A percentile compares a stretch with the other conserved stretches of the same genome.
phyloP scores from a whole-genome alignment of 2,329 filamentous ascomycete genomes.

The Arthrobotrys entomopaga region DNA sequence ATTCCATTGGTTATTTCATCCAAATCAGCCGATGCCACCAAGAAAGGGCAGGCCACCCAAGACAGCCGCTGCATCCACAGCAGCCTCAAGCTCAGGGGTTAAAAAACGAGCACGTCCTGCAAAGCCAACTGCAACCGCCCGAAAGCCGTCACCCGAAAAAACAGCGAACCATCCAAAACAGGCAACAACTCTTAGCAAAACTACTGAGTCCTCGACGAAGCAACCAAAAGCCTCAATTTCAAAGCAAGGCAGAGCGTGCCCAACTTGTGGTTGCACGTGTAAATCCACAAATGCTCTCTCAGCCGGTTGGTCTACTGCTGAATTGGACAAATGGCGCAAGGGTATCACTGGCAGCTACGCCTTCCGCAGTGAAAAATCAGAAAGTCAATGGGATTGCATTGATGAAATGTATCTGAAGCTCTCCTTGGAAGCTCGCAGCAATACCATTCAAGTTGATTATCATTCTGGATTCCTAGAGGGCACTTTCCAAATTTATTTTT shows the following conservation, averaged over 20 bases:
- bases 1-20: too few species aligned
- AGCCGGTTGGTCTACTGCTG: background rate
- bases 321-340: background rate
- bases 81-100: background rate
- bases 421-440: background rate
- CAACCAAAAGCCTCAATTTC: background rate
- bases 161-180: too few species aligned
- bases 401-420: constrained; percentile 2
- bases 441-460: background rate
- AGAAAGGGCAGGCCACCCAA: background rate
- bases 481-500: background rate
- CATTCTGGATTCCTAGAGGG: background rate
- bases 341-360: background rate
- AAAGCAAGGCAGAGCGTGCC: background rate
- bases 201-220: too few species aligned
- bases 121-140: background rate
- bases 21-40: constrained; percentile 1
- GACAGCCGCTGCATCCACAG: background rate
- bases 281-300: background rate
- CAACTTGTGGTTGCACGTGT: constrained; percentile 1
- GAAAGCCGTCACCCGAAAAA: background rate
- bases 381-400: background rate
- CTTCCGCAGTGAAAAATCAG: background rate
- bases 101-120: background rate
- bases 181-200: too few species aligned